phyloP scores from a whole-genome alignment of 1,139 yeast genomes.

The Nakaseomyces uthaithaninus region DNA sequence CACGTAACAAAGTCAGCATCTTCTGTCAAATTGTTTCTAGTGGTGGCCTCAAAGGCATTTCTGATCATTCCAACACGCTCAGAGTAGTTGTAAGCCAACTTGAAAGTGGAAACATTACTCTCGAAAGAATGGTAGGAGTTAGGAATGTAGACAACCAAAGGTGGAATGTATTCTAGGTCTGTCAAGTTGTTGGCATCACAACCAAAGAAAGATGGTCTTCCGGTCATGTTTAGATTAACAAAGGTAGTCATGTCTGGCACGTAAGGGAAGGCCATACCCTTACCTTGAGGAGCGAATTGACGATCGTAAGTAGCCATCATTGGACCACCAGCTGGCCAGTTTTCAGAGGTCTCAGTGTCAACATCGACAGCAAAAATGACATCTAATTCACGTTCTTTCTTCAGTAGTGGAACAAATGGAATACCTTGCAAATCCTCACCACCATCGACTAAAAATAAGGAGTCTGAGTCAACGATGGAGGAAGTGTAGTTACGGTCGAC shows the following conservation, averaged over 20 bases:
- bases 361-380: slow-evolving; percentile 77
- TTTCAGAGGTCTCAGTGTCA: slow-evolving; percentile 62
- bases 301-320: slow-evolving; percentile 58
- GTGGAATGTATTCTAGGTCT: slow-evolving; percentile 47
- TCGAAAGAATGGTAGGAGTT: slow-evolving; percentile 61
- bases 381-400: slow-evolving; percentile 64
- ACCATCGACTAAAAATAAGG: slow-evolving; percentile 72
- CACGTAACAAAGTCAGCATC: slow-evolving; percentile 72
- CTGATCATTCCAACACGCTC: slow-evolving; percentile 56
- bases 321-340: slow-evolving; percentile 77
- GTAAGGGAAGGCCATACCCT: slow-evolving; percentile 58
- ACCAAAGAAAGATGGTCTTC: slow-evolving; percentile 77
- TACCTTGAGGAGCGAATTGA: slow-evolving; percentile 56
- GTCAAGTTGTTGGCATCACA: slow-evolving; percentile 68
- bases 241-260: slow-evolving; percentile 74
- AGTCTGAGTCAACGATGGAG: slow-evolving; percentile 36
- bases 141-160: slow-evolving; percentile 72
- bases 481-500: slow-evolving; percentile 33
- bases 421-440: slow-evolving; percentile 78
- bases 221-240: slow-evolving; percentile 45
- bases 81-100: slow-evolving; percentile 50
- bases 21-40: slow-evolving; percentile 64
- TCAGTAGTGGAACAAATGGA: slow-evolving; percentile 71
- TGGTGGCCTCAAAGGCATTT: slow-evolving; percentile 74
- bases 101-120: slow-evolving; percentile 67